Percentiles rank a stretch among this genome's conserved stretches.
Evolutionary conservation across 495 filamentous ascomycete species (phyloP).

Genomic region (Apiosordaria backusii): DNA sequence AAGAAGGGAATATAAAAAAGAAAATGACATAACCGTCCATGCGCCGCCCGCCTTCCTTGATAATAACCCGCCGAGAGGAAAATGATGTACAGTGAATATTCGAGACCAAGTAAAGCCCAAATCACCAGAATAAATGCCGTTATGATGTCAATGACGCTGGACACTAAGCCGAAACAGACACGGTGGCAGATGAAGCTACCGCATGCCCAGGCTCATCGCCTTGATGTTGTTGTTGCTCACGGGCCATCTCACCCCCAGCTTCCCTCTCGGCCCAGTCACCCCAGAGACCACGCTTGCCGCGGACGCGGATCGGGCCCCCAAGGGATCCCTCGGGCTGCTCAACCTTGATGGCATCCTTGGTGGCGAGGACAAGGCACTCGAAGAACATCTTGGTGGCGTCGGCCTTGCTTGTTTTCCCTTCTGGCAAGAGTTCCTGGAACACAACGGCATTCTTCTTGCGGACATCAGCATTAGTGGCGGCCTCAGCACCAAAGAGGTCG

Average conservation of each 20-base stretch:
- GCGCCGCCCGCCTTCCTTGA: not conserved
- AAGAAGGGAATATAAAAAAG: not conserved
- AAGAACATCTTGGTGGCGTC: conserved; percentile 99
- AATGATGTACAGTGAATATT: conserved; percentile 23
- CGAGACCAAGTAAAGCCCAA: conserved; percentile 8
- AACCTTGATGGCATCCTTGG: conserved; percentile 97
- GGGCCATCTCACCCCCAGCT: conserved; percentile 56
- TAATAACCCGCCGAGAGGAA: conserved; percentile 6
- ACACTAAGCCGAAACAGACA: conserved; percentile 25
- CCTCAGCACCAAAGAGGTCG: conserved; percentile 71
- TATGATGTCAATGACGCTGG: not conserved
- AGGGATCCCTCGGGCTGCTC: conserved; percentile 75
- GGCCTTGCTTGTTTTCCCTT: conserved; percentile 67
- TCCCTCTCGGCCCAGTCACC: conserved; percentile 90
- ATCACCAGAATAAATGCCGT: not conserved
- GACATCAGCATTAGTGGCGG: conserved; percentile 55
- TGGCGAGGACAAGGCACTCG: conserved; percentile 89
- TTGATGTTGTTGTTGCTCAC: conserved; percentile 35
- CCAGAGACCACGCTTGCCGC: conserved; percentile 89
- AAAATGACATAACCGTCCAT: conserved; percentile 3
- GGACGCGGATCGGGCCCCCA: conserved; percentile 72
- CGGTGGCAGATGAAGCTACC: conserved; percentile 30
- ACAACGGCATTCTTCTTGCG: conserved; percentile 73
- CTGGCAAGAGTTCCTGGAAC: conserved; percentile 90
- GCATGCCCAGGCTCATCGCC: conserved; percentile 29